Evolutionary conservation across 2,329 filamentous ascomycete genomes (phyloP).

Genomic region (Fusarium torulosum): DNA sequence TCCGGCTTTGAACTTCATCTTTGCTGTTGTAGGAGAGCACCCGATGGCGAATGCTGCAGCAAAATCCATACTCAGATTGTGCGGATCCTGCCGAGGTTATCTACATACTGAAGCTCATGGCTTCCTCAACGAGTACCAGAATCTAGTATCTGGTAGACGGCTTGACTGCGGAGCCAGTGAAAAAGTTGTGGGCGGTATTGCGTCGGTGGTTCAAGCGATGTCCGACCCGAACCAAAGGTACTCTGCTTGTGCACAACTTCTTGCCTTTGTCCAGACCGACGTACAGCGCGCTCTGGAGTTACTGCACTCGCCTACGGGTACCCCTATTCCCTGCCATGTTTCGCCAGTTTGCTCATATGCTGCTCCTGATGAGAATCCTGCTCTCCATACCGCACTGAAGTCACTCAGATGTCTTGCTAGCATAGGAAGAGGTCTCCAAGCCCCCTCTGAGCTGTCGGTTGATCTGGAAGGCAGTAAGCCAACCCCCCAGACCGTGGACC

Average conservation of each 20-base stretch:
- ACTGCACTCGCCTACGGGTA: constrained; percentile 15
- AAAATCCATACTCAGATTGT: constrained; percentile 79
- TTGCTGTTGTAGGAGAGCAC: constrained; percentile 74
- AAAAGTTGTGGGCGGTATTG: constrained; percentile 78
- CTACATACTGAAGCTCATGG: constrained; percentile 75
- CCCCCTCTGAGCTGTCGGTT: constrained; percentile 73
- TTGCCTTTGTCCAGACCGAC: constrained; percentile 70
- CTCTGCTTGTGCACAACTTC: constrained; percentile 54
- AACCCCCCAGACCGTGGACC: constrained; percentile 14
- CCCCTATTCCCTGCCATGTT: constrained; percentile 42
- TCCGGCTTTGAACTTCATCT: constrained; percentile 78
- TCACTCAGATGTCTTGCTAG: constrained; percentile 76
- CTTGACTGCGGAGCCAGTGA: constrained; percentile 79
- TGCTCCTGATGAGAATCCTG: constrained; percentile 57
- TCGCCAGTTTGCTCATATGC: constrained; percentile 47
- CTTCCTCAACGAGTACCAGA: constrained; percentile 78
- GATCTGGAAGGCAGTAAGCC: constrained; percentile 69
- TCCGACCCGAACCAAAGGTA: constrained; percentile 69
- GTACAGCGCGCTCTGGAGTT: constrained; percentile 48
- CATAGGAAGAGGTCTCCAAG: constrained; percentile 79
- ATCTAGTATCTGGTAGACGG: constrained; percentile 65
- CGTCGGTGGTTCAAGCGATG: constrained; percentile 80
- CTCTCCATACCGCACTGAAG: constrained; percentile 63
- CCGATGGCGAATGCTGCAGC: constrained; percentile 76
- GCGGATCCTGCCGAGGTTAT: constrained; percentile 78